A percentile compares a stretch with the other conserved stretches of the same genome.
Conservation (phyloP, 1,284 basidiomycete genomes). For the Wolfiporia cocos region DNA sequence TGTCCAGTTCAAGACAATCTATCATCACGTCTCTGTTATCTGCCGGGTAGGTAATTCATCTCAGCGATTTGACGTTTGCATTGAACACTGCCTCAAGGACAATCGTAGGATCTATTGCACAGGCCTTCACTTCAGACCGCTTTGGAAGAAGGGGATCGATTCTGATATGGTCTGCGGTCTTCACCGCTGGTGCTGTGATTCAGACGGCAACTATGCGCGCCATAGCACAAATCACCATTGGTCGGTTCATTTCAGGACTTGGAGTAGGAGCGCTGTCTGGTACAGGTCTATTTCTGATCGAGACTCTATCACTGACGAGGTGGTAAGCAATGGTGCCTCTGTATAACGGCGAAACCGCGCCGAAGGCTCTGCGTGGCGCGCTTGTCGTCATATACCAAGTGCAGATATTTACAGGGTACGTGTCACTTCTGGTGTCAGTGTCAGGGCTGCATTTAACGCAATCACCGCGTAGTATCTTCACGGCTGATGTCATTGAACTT, state of each 20-base stretch:
- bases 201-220: conserved; percentile 62
- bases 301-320: not conserved
- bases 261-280: conserved; percentile 76
- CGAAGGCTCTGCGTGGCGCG: conserved; percentile 69
- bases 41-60: conserved; percentile 43
- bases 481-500: conserved; percentile 70
- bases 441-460: not conserved
- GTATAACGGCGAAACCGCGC: conserved; percentile 77
- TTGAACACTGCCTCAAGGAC: conserved; percentile 33
- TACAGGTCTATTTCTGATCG: conserved; percentile 18
- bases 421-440: not conserved
- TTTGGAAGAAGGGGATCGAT: conserved; percentile 70
- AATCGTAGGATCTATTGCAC: conserved; percentile 64
- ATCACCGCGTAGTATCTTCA: conserved; percentile 45
- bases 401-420: conserved; percentile 49
- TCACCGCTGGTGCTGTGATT: conserved; percentile 66
- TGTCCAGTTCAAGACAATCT: conserved; percentile 61
- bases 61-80: not conserved
- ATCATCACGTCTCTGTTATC: conserved; percentile 78
- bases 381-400: conserved; percentile 76
- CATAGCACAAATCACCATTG: conserved; percentile 62
- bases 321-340: conserved; percentile 66
- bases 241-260: conserved; percentile 64
- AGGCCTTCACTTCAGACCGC: conserved; percentile 74
- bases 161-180: conserved; percentile 71